Evolutionary conservation across 305 asterid genomes (phyloP), one percentile per base, ranked within the genome.

Genomic region (Ilex paraguariensis): DNA sequence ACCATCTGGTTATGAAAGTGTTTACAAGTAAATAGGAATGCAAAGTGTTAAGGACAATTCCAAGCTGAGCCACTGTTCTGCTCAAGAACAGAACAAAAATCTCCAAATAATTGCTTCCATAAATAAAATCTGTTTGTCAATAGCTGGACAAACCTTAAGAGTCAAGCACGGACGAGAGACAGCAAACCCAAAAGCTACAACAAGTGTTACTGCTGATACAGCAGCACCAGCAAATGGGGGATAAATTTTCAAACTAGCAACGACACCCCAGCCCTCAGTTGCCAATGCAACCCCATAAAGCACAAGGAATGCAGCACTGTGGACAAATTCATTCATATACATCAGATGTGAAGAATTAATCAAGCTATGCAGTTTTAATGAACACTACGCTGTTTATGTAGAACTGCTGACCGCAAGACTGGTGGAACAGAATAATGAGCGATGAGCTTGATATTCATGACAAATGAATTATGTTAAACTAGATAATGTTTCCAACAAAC

Each of bases 141-240:
- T 54, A 65, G 44, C 75, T 59, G 61, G 59, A 62, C 79, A 77
- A 69, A 94, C 99, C 99, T 94, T 93, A 5, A 94, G 98, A 60
- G 98, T 94, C 75, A 94, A 82, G 77, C 99, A 94, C 31, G 99
- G 90, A 42, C 98, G 95, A 58, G 99, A 94, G 58, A 94, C 99
- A 4, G 99, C 99, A 79, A 94, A 94, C 55, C 99, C 99, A 60
- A 94, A 94, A 66, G 99, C 82, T 73, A 94, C 99, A 50, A 94
- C 99, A 64, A 94, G 98, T 56, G 98, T 94, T 73, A 91, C 62
- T 59, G 99, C 99, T 54, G 99, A 94, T 28, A 94, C 98, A 53
- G 99, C 96, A 56, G 99, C 99, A 66, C 99, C 99, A 73, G 95
- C 97, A 73, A 94, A 94, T n/a, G 99, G 98, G 52, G 98, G 98